Evolutionary conservation across 805 yeast genomes (phyloP), one percentile per base, ranked within the genome.

Genomic region (Starmerella riodocensis): DNA sequence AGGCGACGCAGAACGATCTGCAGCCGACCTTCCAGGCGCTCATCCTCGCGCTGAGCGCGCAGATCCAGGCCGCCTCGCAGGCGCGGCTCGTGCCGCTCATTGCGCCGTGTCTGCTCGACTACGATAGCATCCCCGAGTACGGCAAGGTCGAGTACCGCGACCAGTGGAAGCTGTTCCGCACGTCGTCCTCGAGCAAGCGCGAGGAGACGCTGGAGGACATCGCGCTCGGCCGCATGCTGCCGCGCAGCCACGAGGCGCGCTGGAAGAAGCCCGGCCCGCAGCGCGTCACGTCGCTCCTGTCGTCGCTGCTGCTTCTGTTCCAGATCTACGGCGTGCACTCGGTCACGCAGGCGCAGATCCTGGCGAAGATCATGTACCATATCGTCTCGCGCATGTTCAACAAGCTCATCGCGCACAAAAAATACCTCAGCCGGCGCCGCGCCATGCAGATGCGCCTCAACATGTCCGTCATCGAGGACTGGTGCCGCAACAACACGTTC

Each of bases 391-490:
- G 71, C 3, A 50, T 85, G 17, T 86, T 88, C 62, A 86, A 88
- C 57, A 66, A 76, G 36, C 66, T 85, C 18, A 56, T 86, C 37
- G 65, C 73, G 17, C 24, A 38, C 11, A 73, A 79, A 23, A 79
- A 73, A 50, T 78, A 78, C 49, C 66, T 80, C 36, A 73, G 94
- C 1, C 70, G 99, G 43, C 70, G 83, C 0, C 73, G 77, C 46
- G 97, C 96, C 0, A 74, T 91, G 59, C 97, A 91, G 55, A 77
- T 91, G 33, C 66, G 96, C 40, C 69, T 91, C 39, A 91, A 91
- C 52, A 53, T 91, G 8, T 84, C 95, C 0, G 71, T 80, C 4
- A 61, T 91, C 32, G 96, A 91, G 58, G 95, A 91, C 54, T 91
- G 99, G 99, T 70, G 88, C 23, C 71, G 93, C 43, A 66, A 73